phyloP scores from a whole-genome alignment of 1,284 basidiomycete genomes.

The Marasmius oreades region DNA sequence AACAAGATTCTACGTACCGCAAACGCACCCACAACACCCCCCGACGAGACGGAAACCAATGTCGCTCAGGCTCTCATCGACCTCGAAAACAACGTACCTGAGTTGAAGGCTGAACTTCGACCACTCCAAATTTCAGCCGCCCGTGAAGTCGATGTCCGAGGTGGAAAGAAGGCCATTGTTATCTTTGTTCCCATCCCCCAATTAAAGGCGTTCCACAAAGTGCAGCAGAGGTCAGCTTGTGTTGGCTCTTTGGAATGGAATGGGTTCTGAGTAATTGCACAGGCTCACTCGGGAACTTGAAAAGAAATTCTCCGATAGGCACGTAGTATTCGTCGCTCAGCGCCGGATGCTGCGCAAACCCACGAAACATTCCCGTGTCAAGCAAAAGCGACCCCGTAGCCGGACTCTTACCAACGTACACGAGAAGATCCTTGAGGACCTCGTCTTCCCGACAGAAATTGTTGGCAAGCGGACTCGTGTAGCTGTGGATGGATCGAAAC shows the following conservation, averaged over 20 bases:
- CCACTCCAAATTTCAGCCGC: constrained; percentile 97
- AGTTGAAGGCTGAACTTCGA: constrained; percentile 95
- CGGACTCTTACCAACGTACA: constrained; percentile 98
- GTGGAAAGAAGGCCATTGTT: constrained; percentile 99
- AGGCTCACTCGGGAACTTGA: constrained; percentile 98
- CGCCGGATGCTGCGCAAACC: constrained; percentile 98
- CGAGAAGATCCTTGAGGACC: constrained; percentile 98
- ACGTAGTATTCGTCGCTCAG: constrained; percentile 98
- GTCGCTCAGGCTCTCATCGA: constrained; percentile 97
- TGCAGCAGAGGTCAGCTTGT: constrained; percentile 86
- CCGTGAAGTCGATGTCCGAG: constrained; percentile 98
- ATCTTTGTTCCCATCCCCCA: constrained; percentile 98
- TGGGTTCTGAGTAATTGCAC: constrained; percentile 9
- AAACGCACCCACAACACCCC: constrained; percentile 87
- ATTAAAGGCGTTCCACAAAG: constrained; percentile 98
- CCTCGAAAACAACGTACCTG: constrained; percentile 97
- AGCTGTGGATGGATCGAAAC: constrained; percentile 86
- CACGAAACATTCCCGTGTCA: constrained; percentile 86
- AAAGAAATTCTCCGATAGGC: constrained; percentile 99
- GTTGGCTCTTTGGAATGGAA: neutral
- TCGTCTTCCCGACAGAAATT: constrained; percentile 99
- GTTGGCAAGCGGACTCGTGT: constrained; percentile 97
- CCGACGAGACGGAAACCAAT: constrained; percentile 89
- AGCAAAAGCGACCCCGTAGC: constrained; percentile 96
- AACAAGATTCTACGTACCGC: constrained; percentile 95